Evolutionary conservation across 129 eudicot species (phyloP).

Genomic region (Saussurea involucrata): DNA sequence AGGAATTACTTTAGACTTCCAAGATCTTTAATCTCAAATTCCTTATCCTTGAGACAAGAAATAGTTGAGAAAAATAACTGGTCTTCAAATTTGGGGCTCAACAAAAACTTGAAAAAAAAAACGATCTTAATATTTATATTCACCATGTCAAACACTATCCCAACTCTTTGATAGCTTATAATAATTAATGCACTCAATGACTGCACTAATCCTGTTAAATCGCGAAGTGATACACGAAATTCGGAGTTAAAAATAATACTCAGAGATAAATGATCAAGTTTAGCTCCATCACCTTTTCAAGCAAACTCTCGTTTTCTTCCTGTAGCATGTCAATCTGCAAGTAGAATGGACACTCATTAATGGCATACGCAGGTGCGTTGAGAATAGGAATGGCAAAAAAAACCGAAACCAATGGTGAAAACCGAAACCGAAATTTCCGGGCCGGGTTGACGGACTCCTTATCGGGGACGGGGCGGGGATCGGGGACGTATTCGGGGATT

Average conservation of each 20-base stretch:
- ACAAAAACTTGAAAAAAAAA: no score
- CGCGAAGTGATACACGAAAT: background rate
- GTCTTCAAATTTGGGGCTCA: no score
- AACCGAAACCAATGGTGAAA: no score
- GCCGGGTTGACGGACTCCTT: no score
- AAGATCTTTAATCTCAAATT: background rate
- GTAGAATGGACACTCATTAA: slow-evolving; percentile 17
- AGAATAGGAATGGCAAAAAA: no score
- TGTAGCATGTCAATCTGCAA: slow-evolving; percentile 94
- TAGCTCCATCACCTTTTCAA: slow-evolving; percentile 59
- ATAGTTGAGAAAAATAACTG: background rate
- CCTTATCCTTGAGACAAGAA: background rate
- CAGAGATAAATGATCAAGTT: background rate
- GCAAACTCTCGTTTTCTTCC: slow-evolving; percentile 75
- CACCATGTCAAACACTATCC: background rate
- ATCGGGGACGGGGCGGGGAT: no score
- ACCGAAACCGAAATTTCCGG: no score
- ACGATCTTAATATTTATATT: no score
- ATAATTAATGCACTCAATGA: background rate
- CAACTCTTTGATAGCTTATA: background rate
- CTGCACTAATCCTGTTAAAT: background rate
- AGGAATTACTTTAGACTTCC: background rate
- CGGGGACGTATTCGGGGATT: no score
- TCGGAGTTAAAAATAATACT: slow-evolving; percentile 2
- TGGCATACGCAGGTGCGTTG: background rate